Evolutionary conservation across 1,284 basidiomycete species (phyloP), one percentile per base, ranked within the genome.

Genomic region (Tetrapyrgos nigripes): DNA sequence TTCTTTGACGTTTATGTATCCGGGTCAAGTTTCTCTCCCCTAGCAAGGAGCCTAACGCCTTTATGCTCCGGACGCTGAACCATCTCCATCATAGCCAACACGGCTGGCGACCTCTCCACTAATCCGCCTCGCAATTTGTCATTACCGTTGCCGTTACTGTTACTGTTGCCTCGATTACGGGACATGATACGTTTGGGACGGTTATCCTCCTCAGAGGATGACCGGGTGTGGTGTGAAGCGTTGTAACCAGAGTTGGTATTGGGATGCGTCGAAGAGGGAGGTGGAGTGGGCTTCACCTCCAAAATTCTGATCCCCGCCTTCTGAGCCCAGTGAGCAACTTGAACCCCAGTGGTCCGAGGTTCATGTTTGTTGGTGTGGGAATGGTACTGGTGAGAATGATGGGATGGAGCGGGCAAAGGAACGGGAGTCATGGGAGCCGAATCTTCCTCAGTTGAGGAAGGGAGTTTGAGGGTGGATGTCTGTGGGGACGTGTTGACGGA

Each of bases 21-120:
- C 6, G 77, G 74, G 44, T 93, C 90, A 59, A 93, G 76, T 73
- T 92, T 92, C 79, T 93, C 91, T 35, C 91, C 91, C 14, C 91
- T 82, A 4, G 91, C 89, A 56, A 93, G 83, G 21, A 93, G 87
- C 23, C 90, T 80, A 28, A 92, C 85, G 64, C 88, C 86, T 61
- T 86, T 87, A 73, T 80, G 88, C 19, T 61, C 59, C 3, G 86
- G 86, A 64, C 90, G 87, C 37, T 85, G 79, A 27, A 89, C 82
- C 69, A 83, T 83, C 62, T 88, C 87, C 86, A 89, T 89, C 85
- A 88, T 89, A 3, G 86, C 84, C 79, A 85, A 83, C 40, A 88
- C 88, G 3, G 86, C 86, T 13, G 87, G 83, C 0, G 89, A 88
- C 19, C 89, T 83, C 67, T 91, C 88, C 49, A 91, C 88, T 27